Conservation (phyloP, 768 basidiomycete species). For the Leccinum sublutescens region DNA sequence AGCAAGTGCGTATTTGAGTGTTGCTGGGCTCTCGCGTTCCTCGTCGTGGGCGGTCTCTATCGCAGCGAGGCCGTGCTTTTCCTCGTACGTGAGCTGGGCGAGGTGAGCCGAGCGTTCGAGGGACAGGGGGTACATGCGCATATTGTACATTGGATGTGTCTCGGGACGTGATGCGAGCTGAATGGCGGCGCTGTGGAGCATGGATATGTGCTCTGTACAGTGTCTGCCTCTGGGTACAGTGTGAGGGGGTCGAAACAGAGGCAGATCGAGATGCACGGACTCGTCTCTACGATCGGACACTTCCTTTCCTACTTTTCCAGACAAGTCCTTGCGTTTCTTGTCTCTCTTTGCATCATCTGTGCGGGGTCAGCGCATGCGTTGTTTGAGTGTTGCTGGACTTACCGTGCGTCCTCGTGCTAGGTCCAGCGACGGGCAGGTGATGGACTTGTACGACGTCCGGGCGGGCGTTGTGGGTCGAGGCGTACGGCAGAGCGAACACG, state of each 20-base stretch:
- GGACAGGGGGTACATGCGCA: slow-evolving; percentile 68
- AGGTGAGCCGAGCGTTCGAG: no score
- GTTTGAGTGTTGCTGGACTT: no score
- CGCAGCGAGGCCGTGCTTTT: no score
- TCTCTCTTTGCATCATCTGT: slow-evolving; percentile 58
- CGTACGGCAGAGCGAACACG: no score
- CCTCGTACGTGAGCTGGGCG: no score
- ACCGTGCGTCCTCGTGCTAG: no score
- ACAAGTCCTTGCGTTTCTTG: slow-evolving; percentile 64
- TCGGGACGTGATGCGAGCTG: slow-evolving; percentile 72
- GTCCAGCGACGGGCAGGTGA: no score
- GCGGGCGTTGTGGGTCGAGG: no score
- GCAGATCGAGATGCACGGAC: slow-evolving; percentile 40
- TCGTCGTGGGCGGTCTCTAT: no score
- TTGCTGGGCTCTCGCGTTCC: no score
- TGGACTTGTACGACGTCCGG: no score
- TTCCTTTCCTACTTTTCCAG: slow-evolving; percentile 71
- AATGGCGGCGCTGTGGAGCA: slow-evolving; percentile 55
- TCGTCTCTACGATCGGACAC: slow-evolving; percentile 74
- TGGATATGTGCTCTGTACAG: slow-evolving; percentile 59
- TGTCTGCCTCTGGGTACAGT: slow-evolving; percentile 50
- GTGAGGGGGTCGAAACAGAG: slow-evolving; percentile 13
- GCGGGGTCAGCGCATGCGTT: slow-evolving; percentile 17
- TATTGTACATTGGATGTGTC: slow-evolving; percentile 58
- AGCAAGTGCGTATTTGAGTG: slow-evolving; percentile 30